Conservation (phyloP, 352 stramenopile species). For the Pythium folliculosum region DNA sequence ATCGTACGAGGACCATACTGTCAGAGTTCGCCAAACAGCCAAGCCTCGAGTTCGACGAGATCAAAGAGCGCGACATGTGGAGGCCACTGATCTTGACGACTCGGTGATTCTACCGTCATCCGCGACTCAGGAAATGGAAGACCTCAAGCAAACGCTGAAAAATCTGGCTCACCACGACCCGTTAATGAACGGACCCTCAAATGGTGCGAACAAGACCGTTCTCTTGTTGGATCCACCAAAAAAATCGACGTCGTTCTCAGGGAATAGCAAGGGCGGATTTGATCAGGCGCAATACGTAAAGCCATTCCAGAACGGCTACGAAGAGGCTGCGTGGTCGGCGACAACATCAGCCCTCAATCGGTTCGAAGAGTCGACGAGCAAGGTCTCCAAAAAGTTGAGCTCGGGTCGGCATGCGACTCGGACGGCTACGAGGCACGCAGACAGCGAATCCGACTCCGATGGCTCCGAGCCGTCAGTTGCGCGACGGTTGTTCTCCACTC, state of each 20-base stretch:
- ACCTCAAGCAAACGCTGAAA: slow-evolving; percentile 72
- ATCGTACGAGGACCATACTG: too few species aligned
- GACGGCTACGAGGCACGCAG: background rate
- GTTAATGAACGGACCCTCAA: background rate
- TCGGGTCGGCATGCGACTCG: background rate
- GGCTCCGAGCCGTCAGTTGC: slow-evolving; percentile 8
- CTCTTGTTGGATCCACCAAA: slow-evolving; percentile 10
- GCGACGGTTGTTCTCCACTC: slow-evolving; percentile 25
- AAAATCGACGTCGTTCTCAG: slow-evolving; percentile 10
- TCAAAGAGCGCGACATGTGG: background rate
- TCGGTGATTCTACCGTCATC: slow-evolving; percentile 35
- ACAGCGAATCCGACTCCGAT: slow-evolving; percentile 7
- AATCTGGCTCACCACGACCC: slow-evolving; percentile 46
- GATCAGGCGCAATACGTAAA: slow-evolving; percentile 11
- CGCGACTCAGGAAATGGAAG: slow-evolving; percentile 59
- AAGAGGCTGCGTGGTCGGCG: slow-evolving; percentile 13
- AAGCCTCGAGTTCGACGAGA: background rate
- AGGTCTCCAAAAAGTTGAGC: background rate
- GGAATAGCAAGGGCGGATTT: background rate
- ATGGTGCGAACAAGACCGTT: background rate
- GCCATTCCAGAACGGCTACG: background rate
- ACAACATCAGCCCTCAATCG: slow-evolving; percentile 2
- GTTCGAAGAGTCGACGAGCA: slow-evolving; percentile 14
- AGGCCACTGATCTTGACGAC: slow-evolving; percentile 21
- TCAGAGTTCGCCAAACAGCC: background rate